Base-by-base conservation (phyloP, 495 filamentous ascomycete species). In the Xylaria acuta region DNA sequence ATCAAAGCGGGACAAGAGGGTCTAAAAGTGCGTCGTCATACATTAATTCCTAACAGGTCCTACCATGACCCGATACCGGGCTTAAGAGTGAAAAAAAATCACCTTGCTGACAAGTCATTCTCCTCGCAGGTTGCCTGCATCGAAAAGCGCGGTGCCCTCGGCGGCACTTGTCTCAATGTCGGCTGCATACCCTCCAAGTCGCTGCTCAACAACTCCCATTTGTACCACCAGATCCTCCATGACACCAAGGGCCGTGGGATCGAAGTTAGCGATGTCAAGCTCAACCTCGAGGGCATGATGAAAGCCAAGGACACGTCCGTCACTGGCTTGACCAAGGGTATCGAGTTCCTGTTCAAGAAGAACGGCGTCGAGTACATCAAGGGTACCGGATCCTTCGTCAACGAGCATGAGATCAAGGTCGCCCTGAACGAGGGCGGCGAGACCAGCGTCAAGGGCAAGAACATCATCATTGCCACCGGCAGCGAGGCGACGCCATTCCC, bases 141-240 rank as follows among this genome's bases (percentile, higher is more conserved):
- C 86, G 96, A 99, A 87, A 99, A 99, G 88, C 94, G 96, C 78
- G 96, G 95, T 75, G 88, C 89, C 70, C 91, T 99, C 76, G 96
- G 96, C 75, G 96, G 96, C 78, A 99, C 96, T 74, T 99, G 96
- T 87, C 86, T 99, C 77, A 99, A 99, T 85, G 96, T 99, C 81
- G 96, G 96, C 84, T 99, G 96, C 85, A 99, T 99, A 78, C 96
- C 96, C 58, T 98, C 96, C 70, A 99, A 99, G 84, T 98, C 96
- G 60, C 93, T 99, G 76, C 93, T 99, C 81, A 98, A 99, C 91
- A 99, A 98, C 88, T 97, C 97, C 75, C 93, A 97, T 82, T 90
- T 99, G 66, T 98, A 98, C 89, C 96, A 99, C 87, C 92, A 94
- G 85, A 92, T 98, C 78, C 90, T 95, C 54, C 96, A 99, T 86